Evolutionary conservation across 1,284 basidiomycete species (phyloP).

Genomic region (Golubevia sp.): DNA sequence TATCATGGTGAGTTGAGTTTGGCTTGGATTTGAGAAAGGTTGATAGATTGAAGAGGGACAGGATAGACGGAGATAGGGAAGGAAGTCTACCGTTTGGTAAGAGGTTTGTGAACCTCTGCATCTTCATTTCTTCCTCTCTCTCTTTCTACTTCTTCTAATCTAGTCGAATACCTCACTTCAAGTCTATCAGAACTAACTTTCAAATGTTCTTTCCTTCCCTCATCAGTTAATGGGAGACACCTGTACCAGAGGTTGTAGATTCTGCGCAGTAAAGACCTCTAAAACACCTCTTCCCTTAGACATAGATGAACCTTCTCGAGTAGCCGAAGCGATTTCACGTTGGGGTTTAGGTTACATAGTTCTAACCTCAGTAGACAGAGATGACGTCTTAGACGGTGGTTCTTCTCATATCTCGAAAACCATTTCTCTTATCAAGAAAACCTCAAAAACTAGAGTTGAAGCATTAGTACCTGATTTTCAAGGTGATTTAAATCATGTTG

Average conservation of each 20-base stretch:
- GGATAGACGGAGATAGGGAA: neutral
- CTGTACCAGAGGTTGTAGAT: constrained; percentile 58
- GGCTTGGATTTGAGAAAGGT: no score
- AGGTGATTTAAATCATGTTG: constrained; percentile 28
- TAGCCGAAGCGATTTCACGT: constrained; percentile 55
- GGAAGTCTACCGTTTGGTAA: no score
- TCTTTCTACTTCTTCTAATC: no score
- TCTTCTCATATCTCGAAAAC: constrained; percentile 48
- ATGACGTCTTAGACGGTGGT: constrained; percentile 56
- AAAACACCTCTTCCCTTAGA: constrained; percentile 46
- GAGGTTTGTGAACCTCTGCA: no score
- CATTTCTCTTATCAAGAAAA: constrained; percentile 55
- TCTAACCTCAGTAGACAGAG: constrained; percentile 55
- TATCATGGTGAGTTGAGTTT: constrained; percentile 43
- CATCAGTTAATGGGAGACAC: constrained; percentile 56
- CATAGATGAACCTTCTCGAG: constrained; percentile 49
- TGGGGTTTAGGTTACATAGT: constrained; percentile 62
- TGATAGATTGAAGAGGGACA: no score
- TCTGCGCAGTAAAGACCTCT: constrained; percentile 59
- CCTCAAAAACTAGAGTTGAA: constrained; percentile 54
- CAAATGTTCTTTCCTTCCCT: no score
- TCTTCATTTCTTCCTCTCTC: no score
- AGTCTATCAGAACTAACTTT: no score
- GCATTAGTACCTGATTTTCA: constrained; percentile 57
- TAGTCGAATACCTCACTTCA: no score